Evolutionary conservation across 2,329 filamentous ascomycete species (phyloP).

Genomic region (Nectriaceae sp.): DNA sequence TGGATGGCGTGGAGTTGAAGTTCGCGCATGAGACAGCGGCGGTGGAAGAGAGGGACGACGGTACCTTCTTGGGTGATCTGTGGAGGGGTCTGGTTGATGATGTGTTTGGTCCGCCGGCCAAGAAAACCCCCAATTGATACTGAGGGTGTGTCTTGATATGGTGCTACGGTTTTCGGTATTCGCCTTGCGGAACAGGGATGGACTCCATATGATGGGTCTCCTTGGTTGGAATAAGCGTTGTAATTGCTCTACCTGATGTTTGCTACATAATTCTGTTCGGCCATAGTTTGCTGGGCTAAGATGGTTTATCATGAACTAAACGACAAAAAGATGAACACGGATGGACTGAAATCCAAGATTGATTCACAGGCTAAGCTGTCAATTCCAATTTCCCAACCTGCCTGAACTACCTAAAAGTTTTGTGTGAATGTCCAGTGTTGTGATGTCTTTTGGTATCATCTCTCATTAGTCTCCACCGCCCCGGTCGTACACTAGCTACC

Average conservation of each 20-base stretch:
- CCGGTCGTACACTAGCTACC: constrained; percentile 9
- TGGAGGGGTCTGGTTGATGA: constrained; percentile 61
- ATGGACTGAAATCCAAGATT: constrained; percentile 15
- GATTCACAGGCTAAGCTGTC: constrained; percentile 7
- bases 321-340: constrained; percentile 9
- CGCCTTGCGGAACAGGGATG: background rate
- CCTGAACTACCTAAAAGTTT: constrained; percentile 8
- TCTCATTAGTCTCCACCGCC: constrained; percentile 28
- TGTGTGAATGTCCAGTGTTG: constrained; percentile 8
- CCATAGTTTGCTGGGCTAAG: constrained; percentile 3
- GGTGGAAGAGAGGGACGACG: constrained; percentile 33
- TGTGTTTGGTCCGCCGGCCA: constrained; percentile 29
- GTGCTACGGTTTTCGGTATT: constrained; percentile 1
- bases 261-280: background rate
- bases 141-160: constrained; percentile 6
- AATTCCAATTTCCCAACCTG: constrained; percentile 3
- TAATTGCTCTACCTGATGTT: background rate
- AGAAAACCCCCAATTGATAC: constrained; percentile 3
- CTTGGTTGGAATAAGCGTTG: constrained; percentile 5
- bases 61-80: constrained; percentile 54
- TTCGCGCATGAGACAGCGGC: constrained; percentile 44
- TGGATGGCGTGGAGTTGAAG: constrained; percentile 58
- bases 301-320: constrained; percentile 16
- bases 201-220: background rate
- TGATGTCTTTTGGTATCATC: constrained; percentile 29